A percentile compares a stretch with the other conserved stretches of the same genome.
Conservation (phyloP, 2,329 filamentous ascomycete species). For the Myriangium duriaei region DNA sequence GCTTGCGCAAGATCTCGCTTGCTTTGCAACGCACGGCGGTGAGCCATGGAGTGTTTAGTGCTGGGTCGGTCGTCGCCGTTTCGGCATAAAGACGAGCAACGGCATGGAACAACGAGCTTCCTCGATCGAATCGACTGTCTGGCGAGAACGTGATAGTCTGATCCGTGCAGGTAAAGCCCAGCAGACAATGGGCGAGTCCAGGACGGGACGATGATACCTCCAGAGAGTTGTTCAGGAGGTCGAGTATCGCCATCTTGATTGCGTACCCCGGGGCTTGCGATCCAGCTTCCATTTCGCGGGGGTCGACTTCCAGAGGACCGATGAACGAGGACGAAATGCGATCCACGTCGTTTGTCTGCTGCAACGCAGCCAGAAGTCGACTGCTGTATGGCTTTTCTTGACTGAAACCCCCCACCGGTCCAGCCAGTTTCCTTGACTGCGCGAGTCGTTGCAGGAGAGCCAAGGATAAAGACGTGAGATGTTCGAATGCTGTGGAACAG, state of each 20-base stretch:
- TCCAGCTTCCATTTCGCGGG: conserved; percentile 61
- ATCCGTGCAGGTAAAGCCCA: conserved; percentile 72
- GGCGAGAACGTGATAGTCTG: conserved; percentile 56
- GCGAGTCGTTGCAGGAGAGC: conserved; percentile 77
- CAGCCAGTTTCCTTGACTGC: conserved; percentile 62
- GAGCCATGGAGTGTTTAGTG: conserved; percentile 53
- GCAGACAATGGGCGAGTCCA: conserved; percentile 77
- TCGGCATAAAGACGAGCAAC: conserved; percentile 60
- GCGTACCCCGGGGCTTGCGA: conserved; percentile 59
- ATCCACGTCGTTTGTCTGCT: conserved; percentile 66
- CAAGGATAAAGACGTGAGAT: conserved; percentile 68
- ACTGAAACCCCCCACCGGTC: conserved; percentile 39
- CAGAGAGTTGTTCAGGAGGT: conserved; percentile 74
- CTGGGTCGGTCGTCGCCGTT: conserved; percentile 52
- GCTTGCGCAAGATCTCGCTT: conserved; percentile 53
- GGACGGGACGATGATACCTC: conserved; percentile 62
- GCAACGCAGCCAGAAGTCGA: conserved; percentile 68
- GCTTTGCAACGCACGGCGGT: conserved; percentile 16
- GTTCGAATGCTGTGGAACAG: conserved; percentile 70
- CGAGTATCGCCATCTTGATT: conserved; percentile 67
- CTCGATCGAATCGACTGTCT: conserved; percentile 56
- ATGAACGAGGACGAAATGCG: conserved; percentile 65
- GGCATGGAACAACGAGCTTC: conserved; percentile 70
- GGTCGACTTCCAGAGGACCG: conserved; percentile 50
- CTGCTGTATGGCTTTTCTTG: conserved; percentile 30